Percentiles rank a stretch among this genome's conserved stretches.
phyloP scores from a whole-genome alignment of 768 basidiomycete species.

The Suillus occidentalis region DNA sequence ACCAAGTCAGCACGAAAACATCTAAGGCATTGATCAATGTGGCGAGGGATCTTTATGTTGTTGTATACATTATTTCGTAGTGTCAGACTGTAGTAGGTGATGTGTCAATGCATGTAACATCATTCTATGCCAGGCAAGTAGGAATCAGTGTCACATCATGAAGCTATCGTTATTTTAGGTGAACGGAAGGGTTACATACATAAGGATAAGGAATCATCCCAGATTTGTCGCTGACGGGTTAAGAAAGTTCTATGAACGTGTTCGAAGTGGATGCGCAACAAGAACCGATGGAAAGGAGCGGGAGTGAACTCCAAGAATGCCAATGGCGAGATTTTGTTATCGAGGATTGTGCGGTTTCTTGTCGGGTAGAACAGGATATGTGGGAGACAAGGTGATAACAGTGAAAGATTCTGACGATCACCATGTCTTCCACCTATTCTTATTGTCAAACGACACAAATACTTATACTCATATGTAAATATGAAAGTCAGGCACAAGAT shows the following conservation, averaged over 20 bases:
- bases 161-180: not conserved
- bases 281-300: not conserved
- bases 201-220: not conserved
- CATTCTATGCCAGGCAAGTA: not conserved
- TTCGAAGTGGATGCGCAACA: not conserved
- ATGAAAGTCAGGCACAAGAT: not conserved
- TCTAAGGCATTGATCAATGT: conserved; percentile 16
- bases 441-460: not conserved
- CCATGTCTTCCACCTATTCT: not conserved
- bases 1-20: conserved; percentile 10
- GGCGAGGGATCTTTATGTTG: not conserved
- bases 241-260: not conserved
- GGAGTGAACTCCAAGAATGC: not conserved
- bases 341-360: not conserved
- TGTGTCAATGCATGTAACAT: not conserved
- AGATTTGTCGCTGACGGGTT: not conserved
- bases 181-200: not conserved
- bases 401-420: not conserved
- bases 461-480: not conserved
- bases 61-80: not conserved
- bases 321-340: not conserved
- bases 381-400: not conserved
- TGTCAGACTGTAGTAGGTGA: not conserved
- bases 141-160: not conserved
- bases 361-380: not conserved